Evolutionary conservation across 768 basidiomycete genomes (phyloP).

Genomic region (Tylopilus intermedius): DNA sequence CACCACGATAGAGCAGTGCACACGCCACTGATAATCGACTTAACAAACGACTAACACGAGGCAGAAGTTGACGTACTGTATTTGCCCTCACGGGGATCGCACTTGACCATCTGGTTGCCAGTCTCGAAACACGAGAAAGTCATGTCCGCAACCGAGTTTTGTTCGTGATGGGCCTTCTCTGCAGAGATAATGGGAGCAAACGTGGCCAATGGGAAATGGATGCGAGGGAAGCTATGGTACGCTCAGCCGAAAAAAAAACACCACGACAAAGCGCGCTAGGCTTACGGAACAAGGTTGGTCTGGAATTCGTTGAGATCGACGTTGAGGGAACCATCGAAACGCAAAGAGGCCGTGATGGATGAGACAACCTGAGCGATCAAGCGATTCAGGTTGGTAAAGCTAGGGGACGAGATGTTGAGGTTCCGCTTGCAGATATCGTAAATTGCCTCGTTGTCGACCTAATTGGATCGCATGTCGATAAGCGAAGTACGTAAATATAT

Average conservation of each 20-base stretch:
- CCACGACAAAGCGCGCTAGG: conserved; percentile 12
- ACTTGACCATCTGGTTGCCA: conserved; percentile 77
- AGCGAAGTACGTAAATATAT: background rate
- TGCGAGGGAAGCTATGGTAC: conserved; percentile 79
- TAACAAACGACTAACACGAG: background rate
- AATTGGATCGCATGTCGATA: conserved; percentile 1
- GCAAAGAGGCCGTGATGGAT: conserved; percentile 88
- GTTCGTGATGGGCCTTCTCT: conserved; percentile 93
- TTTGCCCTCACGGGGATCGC: conserved; percentile 75
- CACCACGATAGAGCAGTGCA: conserved; percentile 68
- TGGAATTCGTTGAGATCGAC: conserved; percentile 95
- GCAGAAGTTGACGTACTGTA: conserved; percentile 44
- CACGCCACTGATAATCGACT: conserved; percentile 48
- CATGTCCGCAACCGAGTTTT: conserved; percentile 98
- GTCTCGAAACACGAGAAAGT: conserved; percentile 86
- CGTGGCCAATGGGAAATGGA: conserved; percentile 97
- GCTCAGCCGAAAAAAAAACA: background rate
- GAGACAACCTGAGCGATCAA: conserved; percentile 99
- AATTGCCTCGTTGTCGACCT: conserved; percentile 83
- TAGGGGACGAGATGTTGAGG: conserved; percentile 78
- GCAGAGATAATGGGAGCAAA: conserved; percentile 92
- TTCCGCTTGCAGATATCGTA: conserved; percentile 84
- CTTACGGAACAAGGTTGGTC: conserved; percentile 95
- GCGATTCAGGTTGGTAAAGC: conserved; percentile 92
- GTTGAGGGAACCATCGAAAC: conserved; percentile 61